Evolutionary conservation across 371 early-diverging fungal species (phyloP).

Genomic region (Lichtheimia ornata): DNA sequence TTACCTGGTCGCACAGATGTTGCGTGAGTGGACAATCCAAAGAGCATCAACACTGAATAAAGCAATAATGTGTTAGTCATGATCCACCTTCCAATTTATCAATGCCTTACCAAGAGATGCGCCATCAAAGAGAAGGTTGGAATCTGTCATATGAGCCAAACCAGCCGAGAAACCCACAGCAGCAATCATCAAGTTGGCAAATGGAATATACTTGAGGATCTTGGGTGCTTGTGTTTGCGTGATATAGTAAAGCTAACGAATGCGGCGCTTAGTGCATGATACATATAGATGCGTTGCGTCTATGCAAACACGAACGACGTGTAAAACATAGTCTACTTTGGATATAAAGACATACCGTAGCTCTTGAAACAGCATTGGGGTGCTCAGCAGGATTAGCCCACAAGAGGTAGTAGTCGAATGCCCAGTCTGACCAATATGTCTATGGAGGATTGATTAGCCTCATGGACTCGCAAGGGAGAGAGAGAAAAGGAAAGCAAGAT

Average conservation of each 20-base stretch:
- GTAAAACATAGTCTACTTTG: not conserved
- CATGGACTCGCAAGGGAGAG: not conserved
- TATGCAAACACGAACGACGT: not conserved
- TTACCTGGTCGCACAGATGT: constrained; percentile 51
- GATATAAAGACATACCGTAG: constrained; percentile 27
- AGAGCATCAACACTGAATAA: constrained; percentile 40
- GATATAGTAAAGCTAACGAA: constrained; percentile 38
- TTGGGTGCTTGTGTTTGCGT: constrained; percentile 42
- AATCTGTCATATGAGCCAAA: constrained; percentile 47
- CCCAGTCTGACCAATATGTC: constrained; percentile 56
- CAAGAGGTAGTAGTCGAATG: constrained; percentile 44
- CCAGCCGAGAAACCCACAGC: constrained; percentile 50
- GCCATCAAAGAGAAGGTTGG: constrained; percentile 50
- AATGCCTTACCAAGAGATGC: constrained; percentile 44
- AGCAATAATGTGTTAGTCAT: not conserved
- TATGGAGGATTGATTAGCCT: constrained; percentile 13
- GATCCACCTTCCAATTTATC: not conserved
- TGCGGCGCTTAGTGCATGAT: not conserved
- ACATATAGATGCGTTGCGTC: no score
- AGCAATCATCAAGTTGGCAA: constrained; percentile 46
- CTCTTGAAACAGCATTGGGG: constrained; percentile 42
- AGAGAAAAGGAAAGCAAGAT: not conserved
- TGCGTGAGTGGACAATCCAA: constrained; percentile 46
- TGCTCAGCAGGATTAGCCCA: constrained; percentile 50
- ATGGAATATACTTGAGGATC: constrained; percentile 49